A percentile compares a stretch with the other conserved stretches of the same genome.
Conservation (phyloP, 257 asterid genomes). For the Apocynum venetum region DNA sequence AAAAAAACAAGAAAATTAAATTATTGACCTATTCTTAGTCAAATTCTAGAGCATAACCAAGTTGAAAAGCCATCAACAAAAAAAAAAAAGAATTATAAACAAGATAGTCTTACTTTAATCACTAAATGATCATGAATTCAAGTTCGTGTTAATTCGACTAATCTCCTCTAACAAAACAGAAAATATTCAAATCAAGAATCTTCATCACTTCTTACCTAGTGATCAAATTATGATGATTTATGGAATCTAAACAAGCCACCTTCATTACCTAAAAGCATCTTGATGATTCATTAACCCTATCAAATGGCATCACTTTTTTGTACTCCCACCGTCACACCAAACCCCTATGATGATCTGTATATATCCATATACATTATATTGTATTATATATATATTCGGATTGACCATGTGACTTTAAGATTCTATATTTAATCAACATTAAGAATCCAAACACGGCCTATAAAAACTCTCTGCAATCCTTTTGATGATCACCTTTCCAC, state of each 20-base stretch:
- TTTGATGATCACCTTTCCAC: conserved; percentile 23
- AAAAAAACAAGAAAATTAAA: no score
- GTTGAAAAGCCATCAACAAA: no score
- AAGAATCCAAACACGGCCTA: conserved; percentile 6
- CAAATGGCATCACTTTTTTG: neutral
- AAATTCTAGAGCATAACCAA: no score
- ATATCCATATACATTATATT: neutral
- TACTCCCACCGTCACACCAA: no score
- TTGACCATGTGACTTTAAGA: conserved; percentile 11
- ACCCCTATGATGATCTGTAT: neutral
- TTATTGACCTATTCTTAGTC: no score
- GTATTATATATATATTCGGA: neutral
- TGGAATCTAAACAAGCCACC: conserved; percentile 10
- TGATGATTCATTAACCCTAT: conserved; percentile 24
- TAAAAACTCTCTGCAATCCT: conserved; percentile 19
- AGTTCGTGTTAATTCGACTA: no score
- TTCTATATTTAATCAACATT: neutral
- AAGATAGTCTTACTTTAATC: no score
- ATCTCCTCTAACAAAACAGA: conserved; percentile 1
- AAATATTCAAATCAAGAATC: conserved; percentile 5
- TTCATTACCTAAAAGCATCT: conserved; percentile 1
- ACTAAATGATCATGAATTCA: no score
- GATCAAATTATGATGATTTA: conserved; percentile 10
- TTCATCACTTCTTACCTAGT: neutral
- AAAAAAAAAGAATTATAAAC: no score